phyloP scores from a whole-genome alignment of 2,329 filamentous ascomycete species.

The Colletotrichum plurivorum region DNA sequence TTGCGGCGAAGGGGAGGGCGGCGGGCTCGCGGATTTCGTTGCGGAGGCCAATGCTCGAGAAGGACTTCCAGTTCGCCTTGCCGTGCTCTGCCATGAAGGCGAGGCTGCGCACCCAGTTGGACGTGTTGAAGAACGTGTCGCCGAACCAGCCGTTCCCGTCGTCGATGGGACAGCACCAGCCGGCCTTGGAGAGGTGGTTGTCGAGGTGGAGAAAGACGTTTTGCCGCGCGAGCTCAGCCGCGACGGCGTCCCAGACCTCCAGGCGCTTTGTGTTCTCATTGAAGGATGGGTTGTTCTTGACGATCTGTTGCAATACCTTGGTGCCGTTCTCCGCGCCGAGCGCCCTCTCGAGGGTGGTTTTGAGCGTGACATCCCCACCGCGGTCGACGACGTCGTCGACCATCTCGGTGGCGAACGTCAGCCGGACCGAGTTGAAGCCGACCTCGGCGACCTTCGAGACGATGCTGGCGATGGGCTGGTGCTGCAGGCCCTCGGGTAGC shows the following conservation, averaged over 20 bases:
- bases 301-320: slow-evolving; percentile 58
- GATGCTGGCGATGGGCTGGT: slow-evolving; percentile 63
- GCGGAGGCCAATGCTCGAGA: slow-evolving; percentile 58
- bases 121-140: slow-evolving; percentile 65
- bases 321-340: slow-evolving; percentile 64
- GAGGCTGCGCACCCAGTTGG: slow-evolving; percentile 67
- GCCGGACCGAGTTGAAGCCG: slow-evolving; percentile 68
- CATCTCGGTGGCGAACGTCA: slow-evolving; percentile 71
- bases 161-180: slow-evolving; percentile 60
- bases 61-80: slow-evolving; percentile 53
- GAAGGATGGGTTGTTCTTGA: slow-evolving; percentile 65
- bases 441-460: slow-evolving; percentile 64
- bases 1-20: slow-evolving; percentile 58
- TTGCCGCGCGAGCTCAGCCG: slow-evolving; percentile 62
- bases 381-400: slow-evolving; percentile 63
- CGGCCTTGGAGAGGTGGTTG: slow-evolving; percentile 63
- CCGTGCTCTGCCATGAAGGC: slow-evolving; percentile 65
- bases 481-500: slow-evolving; percentile 70
- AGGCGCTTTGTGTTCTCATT: slow-evolving; percentile 61
- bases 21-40: slow-evolving; percentile 54
- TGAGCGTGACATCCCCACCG: slow-evolving; percentile 54
- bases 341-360: slow-evolving; percentile 53
- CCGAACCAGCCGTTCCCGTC: slow-evolving; percentile 68
- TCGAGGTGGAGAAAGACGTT: slow-evolving; percentile 63
- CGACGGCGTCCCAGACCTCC: slow-evolving; percentile 67